Percentiles rank a stretch among this genome's conserved stretches.
phyloP scores from a whole-genome alignment of 75 land plant species.

The Pinus tabuliformis region DNA sequence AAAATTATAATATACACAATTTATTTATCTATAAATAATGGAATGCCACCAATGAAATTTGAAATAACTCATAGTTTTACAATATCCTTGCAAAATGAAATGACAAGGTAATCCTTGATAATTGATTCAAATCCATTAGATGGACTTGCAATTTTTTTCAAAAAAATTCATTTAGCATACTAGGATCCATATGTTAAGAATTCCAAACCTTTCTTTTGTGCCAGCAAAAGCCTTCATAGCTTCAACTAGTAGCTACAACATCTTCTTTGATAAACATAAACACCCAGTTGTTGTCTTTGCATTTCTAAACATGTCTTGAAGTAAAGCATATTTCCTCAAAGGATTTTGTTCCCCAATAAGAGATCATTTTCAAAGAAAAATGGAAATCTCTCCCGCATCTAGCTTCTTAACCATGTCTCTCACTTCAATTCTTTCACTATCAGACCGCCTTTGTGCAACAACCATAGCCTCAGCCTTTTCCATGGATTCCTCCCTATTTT shows the following conservation, averaged over 20 bases:
- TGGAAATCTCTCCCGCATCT: conserved; percentile 68
- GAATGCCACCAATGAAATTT: neutral
- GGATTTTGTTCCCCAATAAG: conserved; percentile 29
- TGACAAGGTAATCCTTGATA: neutral
- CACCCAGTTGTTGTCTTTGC: conserved; percentile 87
- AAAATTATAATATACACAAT: neutral
- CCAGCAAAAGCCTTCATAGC: conserved; percentile 77
- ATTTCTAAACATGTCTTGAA: conserved; percentile 77
- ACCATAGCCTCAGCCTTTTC: conserved; percentile 86
- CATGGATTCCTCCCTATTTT: conserved; percentile 64
- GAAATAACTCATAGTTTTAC: neutral
- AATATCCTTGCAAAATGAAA: neutral
- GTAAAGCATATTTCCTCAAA: conserved; percentile 46
- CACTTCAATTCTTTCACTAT: conserved; percentile 81
- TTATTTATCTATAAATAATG: neutral
- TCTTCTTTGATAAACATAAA: conserved; percentile 69
- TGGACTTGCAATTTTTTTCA: no score
- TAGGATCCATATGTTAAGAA: conserved; percentile 85
- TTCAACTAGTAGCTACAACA: conserved; percentile 65
- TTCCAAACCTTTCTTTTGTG: conserved; percentile 80
- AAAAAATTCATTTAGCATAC: conserved; percentile 13
- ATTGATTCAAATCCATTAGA: neutral
- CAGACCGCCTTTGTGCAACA: conserved; percentile 73
- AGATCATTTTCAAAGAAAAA: conserved; percentile 41
- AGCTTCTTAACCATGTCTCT: conserved; percentile 76